phyloP scores from a whole-genome alignment of 768 basidiomycete species.

The Sarcodon aspratus region DNA sequence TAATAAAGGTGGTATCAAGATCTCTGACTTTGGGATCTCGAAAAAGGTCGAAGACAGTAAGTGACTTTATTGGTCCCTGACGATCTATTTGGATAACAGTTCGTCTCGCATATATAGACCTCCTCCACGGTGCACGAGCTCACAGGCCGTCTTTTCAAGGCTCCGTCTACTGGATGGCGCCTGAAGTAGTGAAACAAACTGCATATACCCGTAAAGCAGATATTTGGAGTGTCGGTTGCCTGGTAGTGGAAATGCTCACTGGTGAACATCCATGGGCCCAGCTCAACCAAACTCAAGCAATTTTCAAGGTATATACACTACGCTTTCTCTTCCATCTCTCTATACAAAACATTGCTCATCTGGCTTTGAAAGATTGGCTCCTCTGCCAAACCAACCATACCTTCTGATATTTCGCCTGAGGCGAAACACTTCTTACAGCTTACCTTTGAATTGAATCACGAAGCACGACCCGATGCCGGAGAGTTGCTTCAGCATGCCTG shows the following conservation, averaged over 20 bases:
- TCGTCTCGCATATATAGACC: conserved; percentile 15
- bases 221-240: conserved; percentile 93
- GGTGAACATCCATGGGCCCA: conserved; percentile 95
- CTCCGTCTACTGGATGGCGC: conserved; percentile 99
- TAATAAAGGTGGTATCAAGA: conserved; percentile 96
- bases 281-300: conserved; percentile 97
- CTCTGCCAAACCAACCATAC: conserved; percentile 76
- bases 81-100: background rate
- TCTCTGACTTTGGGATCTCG: conserved; percentile 93
- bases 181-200: conserved; percentile 95
- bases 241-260: conserved; percentile 95
- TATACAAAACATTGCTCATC: background rate
- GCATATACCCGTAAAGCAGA: conserved; percentile 87
- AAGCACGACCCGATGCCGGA: conserved; percentile 66
- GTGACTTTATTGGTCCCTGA: conserved; percentile 20
- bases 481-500: conserved; percentile 70
- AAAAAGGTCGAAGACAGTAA: conserved; percentile 95
- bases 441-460: conserved; percentile 82
- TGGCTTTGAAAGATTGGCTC: conserved; percentile 67
- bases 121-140: conserved; percentile 51
- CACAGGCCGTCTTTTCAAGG: conserved; percentile 93
- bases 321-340: background rate
- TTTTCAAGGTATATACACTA: conserved; percentile 65
- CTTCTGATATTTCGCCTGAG: conserved; percentile 83
- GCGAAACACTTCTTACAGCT: conserved; percentile 78